phyloP scores from a whole-genome alignment of 1,284 basidiomycete species.

The Ganoderma sinense region DNA sequence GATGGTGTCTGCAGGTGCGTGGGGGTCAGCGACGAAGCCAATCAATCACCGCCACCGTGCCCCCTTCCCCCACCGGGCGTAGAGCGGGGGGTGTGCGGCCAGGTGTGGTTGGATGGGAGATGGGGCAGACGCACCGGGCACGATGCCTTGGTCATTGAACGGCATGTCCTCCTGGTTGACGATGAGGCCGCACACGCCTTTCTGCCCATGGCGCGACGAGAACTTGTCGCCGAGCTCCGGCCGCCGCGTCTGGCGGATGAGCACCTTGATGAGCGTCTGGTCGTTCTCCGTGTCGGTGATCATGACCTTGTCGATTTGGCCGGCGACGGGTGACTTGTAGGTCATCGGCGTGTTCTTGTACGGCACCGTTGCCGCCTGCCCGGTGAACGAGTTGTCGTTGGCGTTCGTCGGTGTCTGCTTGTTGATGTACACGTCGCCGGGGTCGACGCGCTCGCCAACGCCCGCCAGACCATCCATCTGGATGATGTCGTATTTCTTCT shows the following conservation, averaged over 20 bases:
- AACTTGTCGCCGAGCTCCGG: conserved; percentile 99
- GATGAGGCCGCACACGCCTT: conserved; percentile 98
- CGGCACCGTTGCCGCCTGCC: conserved; percentile 78
- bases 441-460: conserved; percentile 93
- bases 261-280: conserved; percentile 98
- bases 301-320: conserved; percentile 98
- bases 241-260: conserved; percentile 95
- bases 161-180: conserved; percentile 99
- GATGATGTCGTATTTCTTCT: conserved; percentile 91
- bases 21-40: conserved; percentile 10
- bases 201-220: conserved; percentile 97
- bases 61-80: not conserved
- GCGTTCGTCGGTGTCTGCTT: conserved; percentile 96
- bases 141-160: conserved; percentile 97
- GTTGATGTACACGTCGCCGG: conserved; percentile 95
- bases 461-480: conserved; percentile 94
- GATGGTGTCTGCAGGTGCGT: conserved; percentile 80
- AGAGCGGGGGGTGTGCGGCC: not conserved
- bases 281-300: conserved; percentile 96
- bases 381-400: conserved; percentile 84
- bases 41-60: conserved; percentile 24
- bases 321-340: conserved; percentile 93
- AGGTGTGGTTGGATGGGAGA: not conserved
- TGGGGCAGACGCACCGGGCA: conserved; percentile 66
- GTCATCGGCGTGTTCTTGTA: conserved; percentile 92